Percentiles rank a stretch among this genome's conserved stretches.
Conservation (phyloP, 352 stramenopile genomes). For the Globisporangium heterothallicum region DNA sequence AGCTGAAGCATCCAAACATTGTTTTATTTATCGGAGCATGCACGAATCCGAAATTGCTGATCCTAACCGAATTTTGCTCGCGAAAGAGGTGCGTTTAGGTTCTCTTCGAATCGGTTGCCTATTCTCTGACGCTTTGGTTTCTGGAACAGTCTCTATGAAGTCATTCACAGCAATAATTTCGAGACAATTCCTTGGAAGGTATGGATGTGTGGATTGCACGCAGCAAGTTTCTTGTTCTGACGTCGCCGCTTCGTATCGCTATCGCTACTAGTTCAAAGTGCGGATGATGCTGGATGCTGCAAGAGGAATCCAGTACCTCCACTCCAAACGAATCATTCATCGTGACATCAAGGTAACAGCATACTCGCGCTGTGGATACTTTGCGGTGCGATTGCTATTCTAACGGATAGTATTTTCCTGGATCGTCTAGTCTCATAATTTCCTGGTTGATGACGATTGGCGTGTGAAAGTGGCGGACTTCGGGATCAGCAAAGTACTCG, state of each 20-base stretch:
- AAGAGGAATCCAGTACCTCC: constrained; percentile 84
- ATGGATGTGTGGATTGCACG: constrained; percentile 3
- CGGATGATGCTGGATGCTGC: constrained; percentile 88
- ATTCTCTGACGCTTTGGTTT: constrained; percentile 1
- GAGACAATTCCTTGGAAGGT: constrained; percentile 89
- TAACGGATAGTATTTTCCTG: not conserved
- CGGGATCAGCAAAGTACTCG: constrained; percentile 86
- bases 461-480: constrained; percentile 87
- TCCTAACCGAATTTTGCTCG: constrained; percentile 87
- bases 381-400: not conserved
- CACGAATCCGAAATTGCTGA: constrained; percentile 86
- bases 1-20: constrained; percentile 88
- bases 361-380: not conserved
- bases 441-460: constrained; percentile 87
- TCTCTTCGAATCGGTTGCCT: not conserved
- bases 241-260: too few relatives aligned
- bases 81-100: constrained; percentile 63
- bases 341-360: constrained; percentile 81
- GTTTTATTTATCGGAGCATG: constrained; percentile 89
- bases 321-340: constrained; percentile 85
- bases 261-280: constrained; percentile 89
- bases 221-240: too few relatives aligned
- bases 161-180: constrained; percentile 88
- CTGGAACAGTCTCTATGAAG: constrained; percentile 69
- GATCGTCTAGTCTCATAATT: constrained; percentile 74